Evolutionary conservation across 345 rosid species (phyloP), one percentile per base, ranked within the genome.

Genomic region (Arabis hirsuta): DNA sequence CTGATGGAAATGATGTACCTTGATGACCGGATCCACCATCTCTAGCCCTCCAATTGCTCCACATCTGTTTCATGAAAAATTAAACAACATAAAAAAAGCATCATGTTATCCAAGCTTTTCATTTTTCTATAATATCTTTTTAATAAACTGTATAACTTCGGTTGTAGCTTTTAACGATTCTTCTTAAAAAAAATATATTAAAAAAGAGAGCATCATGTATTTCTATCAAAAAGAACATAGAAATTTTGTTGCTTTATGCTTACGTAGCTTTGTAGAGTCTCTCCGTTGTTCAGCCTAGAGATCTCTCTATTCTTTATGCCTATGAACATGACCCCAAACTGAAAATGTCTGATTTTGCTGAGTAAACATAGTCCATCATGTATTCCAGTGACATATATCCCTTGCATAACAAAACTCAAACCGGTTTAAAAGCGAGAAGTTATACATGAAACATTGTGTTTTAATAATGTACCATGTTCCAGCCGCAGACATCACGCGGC

Each of bases 41-140:
- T 83, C 62, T 74, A 74, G 44, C 12, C 71, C 64, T 77, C 83
- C 82, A 84, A 20, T 65, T 62, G 13, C 76, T 70, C 88, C 86
- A 83, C 4, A 76, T 80, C 84, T 85, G 74, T 54, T 42, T n/a
- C 48, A 45, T 6, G 7, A n/a, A 45, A 6, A 44, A 0, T 3
- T 3, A 0, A 29, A 29, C 32, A 16, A 12, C 12, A 11, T 11
- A 4, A 11, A 42, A 1, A 11, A 4, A 1, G 32, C 4, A 27
- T 29, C 24, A 22, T 22, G 24, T 22, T 1, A 22, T 22, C 24
- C 24, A 22, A 22, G 2, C 24, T 22, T 22, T 22, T 22, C 24
- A 22, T 22, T 2, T 22, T 2, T 22, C 2, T 22, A 2, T 22
- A 22, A 22, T 22, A 2, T 22, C 2, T 22, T 22, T 22, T 22